Base-by-base conservation (phyloP, 2,329 filamentous ascomycete genomes). In the Pseudogymnoascus destructans region DNA sequence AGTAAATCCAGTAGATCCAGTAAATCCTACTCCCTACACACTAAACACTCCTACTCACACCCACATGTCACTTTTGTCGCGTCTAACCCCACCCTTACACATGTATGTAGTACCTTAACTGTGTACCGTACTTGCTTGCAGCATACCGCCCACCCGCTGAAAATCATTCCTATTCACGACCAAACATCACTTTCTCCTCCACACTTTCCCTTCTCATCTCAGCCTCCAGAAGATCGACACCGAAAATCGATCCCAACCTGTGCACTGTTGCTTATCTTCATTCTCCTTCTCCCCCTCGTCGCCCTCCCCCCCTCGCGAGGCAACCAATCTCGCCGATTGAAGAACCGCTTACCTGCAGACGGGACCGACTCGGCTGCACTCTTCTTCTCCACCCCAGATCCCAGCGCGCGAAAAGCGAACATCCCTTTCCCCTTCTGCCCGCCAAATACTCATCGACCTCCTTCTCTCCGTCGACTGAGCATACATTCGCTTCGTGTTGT, bases 101-200 rank as follows among this genome's bases (percentile, higher is more conserved):
- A 30, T 30, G 27, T 30, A 30, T 30, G 27, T 30, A 30, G 3
- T 25, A 46, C 21, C n/a, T 9, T 25, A 15, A 8, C 38, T 27
- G 3, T 8, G 17, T 27, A 42, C 42, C 21, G 27, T 21, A 21
- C 38, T 42, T 49, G 25, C 40, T 23, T 46, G 40, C 40, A 46
- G 42, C 40, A 25, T 36, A 46, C 40, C 40, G 15, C 36, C 36
- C 38, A 46, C 21, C 19, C 8, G 42, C 42, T 30, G 42, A 27
- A 49, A 49, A 49, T 49, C 42, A 49, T 49, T 49, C 42, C 42
- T 49, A 49, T 49, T 49, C 17, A 49, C 42, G 42, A 30, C 42
- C 23, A n/a, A 27, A 49, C 30, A 49, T 49, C 42, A 49, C 42
- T 49, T 49, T 49, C 42, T 49, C 42, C 42, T 49, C 42, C 23